Evolutionary conservation across 768 basidiomycete genomes (phyloP), one percentile per base, ranked within the genome.

Genomic region (Daedaleopsis nitida): DNA sequence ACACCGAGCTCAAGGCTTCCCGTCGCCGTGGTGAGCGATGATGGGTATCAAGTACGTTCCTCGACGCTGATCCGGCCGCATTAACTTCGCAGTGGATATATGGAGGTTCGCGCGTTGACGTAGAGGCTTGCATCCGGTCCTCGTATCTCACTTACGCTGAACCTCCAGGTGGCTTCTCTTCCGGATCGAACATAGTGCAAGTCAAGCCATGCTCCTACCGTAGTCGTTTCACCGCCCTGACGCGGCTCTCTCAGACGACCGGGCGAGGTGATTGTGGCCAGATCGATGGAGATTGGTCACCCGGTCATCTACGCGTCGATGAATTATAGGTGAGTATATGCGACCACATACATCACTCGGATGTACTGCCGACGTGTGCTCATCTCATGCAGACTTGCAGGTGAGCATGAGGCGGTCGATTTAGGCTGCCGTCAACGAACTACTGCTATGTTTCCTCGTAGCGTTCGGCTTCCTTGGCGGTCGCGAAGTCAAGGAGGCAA

Each of bases 231-330:
- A 32, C 27, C 4, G 27, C 27, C 13, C n/a, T 38, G 38, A 32
- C 48, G 17, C 39, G 38, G 9, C 12, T 2, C 5, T 16, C 11
- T 21, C 56, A 80, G 80, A 39, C 78, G 78, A 43, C 78, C 82
- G 55, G 80, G 80, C 10, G 69, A 68, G 35, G 54, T 67, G 7
- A 74, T 84, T 24, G 81, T 84, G 7, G 66, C 76, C 23, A 76
- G 79, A 10, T 83, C 82, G 0, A 72, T 79, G 21, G 72, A 70
- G 34, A 64, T 82, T 14, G 76, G 75, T 8, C 66, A 80, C 52
- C 83, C 83, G 5, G 72, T 84, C 17, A 74, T 84, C 4, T 84
- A 79, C 61, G 82, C 83, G 2, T 77, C 78, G 39, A 78, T 84
- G 77, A 86, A 86, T 63, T 85, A 85, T 66, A 63, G 77, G 64